Percentiles rank a stretch among this genome's conserved stretches.
These are phyloP conservation scores for Cladophialophora exuberans DNA, from an alignment of 2,329 filamentous ascomycete genomes.

Conservation along the genomic window DNA sequence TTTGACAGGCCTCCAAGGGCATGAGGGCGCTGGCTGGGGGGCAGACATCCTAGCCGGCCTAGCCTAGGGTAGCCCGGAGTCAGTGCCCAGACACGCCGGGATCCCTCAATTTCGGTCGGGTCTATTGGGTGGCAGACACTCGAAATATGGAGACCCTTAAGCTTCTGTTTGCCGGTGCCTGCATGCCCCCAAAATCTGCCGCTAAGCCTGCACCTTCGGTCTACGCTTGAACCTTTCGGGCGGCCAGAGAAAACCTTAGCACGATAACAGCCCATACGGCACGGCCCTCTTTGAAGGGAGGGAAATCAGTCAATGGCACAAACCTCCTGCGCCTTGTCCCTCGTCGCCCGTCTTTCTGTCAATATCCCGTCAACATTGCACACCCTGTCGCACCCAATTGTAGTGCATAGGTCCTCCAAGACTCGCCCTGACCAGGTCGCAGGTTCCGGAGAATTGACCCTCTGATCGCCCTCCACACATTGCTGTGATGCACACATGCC, in stretches of 20 bases:
- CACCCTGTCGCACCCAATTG: slow-evolving; percentile 22
- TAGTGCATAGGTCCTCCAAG: slow-evolving; percentile 17
- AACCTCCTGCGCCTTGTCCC: slow-evolving; percentile 16
- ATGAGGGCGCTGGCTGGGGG: neutral
- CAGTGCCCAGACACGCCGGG: neutral
- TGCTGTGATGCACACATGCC: slow-evolving; percentile 14
- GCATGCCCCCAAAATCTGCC: slow-evolving; percentile 13
- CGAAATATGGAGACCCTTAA: slow-evolving; percentile 7
- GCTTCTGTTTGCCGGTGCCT: slow-evolving; percentile 19
- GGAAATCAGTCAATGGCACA: neutral
- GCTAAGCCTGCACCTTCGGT: slow-evolving; percentile 10
- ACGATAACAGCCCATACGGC: slow-evolving; percentile 22
- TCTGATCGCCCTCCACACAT: slow-evolving; percentile 17
- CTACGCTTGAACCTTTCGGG: slow-evolving; percentile 14
- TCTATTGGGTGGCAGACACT: neutral
- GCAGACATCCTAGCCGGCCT: too few species aligned
- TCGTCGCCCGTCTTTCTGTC: slow-evolving; percentile 19
- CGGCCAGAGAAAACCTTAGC: slow-evolving; percentile 18
- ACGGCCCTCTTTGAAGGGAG: slow-evolving; percentile 22
- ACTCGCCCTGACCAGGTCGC: slow-evolving; percentile 16
- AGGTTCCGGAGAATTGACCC: slow-evolving; percentile 19
- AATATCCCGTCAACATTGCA: slow-evolving; percentile 24
- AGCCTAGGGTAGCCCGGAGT: neutral
- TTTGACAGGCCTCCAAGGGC: slow-evolving; percentile 13
- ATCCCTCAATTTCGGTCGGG: too few species aligned